Percentiles rank a stretch among this genome's conserved stretches.
phyloP scores from a whole-genome alignment of 208 protist species.

The Herpetomonas muscarum region DNA sequence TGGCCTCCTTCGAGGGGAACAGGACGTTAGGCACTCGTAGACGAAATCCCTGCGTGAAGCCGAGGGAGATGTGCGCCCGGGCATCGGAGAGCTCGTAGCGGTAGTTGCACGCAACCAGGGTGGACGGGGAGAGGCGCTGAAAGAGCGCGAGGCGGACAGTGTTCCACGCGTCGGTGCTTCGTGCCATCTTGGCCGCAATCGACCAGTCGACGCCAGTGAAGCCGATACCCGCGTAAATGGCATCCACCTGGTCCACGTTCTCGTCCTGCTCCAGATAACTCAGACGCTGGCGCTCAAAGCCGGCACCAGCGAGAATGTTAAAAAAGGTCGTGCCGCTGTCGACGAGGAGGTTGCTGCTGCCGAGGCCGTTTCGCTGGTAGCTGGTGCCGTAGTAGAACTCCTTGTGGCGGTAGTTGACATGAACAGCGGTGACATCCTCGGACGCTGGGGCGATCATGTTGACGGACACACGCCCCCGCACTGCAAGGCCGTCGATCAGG shows the following conservation, averaged over 20 bases:
- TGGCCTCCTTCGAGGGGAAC: background rate
- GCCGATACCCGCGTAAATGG: constrained; percentile 75
- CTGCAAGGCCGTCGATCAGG: constrained; percentile 63
- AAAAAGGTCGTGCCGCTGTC: constrained; percentile 81
- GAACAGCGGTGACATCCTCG: constrained; percentile 59
- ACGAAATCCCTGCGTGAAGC: constrained; percentile 75
- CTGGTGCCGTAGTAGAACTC: constrained; percentile 72
- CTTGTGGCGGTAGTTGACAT: constrained; percentile 56
- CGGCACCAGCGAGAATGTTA: constrained; percentile 74
- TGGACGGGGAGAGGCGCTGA: constrained; percentile 54
- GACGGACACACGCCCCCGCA: constrained; percentile 44
- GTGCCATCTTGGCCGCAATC: constrained; percentile 70
- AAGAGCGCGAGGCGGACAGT: constrained; percentile 60
- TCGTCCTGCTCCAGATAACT: constrained; percentile 77
- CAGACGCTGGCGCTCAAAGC: constrained; percentile 77
- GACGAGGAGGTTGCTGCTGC: constrained; percentile 80
- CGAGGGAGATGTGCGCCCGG: constrained; percentile 47
- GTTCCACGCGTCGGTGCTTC: constrained; percentile 65
- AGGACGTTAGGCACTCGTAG: constrained; percentile 53
- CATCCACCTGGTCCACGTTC: constrained; percentile 49
- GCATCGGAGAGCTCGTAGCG: constrained; percentile 57
- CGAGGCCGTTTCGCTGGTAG: constrained; percentile 81
- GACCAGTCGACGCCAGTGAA: constrained; percentile 81
- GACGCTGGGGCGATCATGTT: constrained; percentile 85
- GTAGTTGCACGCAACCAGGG: constrained; percentile 68